A percentile compares a stretch with the other conserved stretches of the same genome.
These are phyloP conservation scores for Scutellaria baicalensis DNA, from an alignment of 257 asterid genomes.

Conservation along the genomic window DNA sequence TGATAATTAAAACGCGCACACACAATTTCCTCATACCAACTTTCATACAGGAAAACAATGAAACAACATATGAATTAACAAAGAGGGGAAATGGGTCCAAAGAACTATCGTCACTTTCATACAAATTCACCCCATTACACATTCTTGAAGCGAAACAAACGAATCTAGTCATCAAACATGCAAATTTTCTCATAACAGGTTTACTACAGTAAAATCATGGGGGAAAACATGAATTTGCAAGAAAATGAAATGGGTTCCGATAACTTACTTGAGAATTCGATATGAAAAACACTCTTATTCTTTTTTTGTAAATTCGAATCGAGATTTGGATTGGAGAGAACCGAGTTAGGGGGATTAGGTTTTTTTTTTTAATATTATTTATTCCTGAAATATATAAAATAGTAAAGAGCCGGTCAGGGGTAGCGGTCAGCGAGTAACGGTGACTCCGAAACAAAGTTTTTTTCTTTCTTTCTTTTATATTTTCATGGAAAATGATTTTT, in stretches of 20 bases:
- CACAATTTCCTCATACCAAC: not conserved
- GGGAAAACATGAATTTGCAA: not conserved
- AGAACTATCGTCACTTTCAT: not conserved
- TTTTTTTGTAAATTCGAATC: constrained; percentile 20
- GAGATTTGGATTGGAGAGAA: constrained; percentile 22
- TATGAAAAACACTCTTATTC: not conserved
- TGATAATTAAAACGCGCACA: not conserved
- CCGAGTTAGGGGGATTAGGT: constrained; percentile 46
- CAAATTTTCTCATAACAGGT: constrained; percentile 8
- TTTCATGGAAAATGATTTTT: too few species aligned
- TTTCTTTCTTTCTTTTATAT: not conserved
- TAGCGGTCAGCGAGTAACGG: constrained; percentile 20
- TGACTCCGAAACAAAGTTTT: not conserved
- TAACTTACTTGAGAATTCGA: constrained; percentile 43
- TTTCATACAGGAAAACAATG: not conserved
- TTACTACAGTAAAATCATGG: constrained; percentile 2
- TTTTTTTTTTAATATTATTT: not conserved
- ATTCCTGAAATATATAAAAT: not conserved
- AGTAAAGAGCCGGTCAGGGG: constrained; percentile 46
- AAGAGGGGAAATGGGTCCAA: constrained; percentile 5
- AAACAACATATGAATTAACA: constrained; percentile 5
- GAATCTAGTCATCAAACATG: constrained; percentile 13
- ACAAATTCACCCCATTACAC: not conserved
- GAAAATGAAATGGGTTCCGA: constrained; percentile 1
- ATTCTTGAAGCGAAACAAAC: constrained; percentile 2